Base-by-base conservation (phyloP, 2,329 filamentous ascomycete genomes). In the Exophiala lecanii-corni region DNA sequence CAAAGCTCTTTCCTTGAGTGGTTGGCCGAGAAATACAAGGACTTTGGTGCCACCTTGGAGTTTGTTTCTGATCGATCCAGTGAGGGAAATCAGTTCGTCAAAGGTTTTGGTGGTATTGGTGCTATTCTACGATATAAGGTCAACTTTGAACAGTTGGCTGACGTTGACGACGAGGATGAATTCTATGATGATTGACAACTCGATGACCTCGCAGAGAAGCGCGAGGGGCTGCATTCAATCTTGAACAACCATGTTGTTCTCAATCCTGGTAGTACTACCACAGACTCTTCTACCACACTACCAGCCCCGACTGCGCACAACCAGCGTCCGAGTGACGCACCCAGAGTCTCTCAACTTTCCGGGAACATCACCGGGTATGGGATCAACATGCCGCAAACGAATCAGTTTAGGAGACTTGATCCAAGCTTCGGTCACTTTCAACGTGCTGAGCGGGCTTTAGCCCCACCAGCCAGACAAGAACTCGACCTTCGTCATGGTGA, bases 11-110 rank as follows among this genome's bases (percentile, higher is more conserved):
- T 98, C 82, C 79, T 98, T n/a, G 92, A 98, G 68, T 98, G 92
- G 92, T 88, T 98, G 53, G 92, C 92, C 6, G 92, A 98, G 68
- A 87, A 92, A 66, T 97, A 97, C 77, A 94, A 92, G 69, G 88
- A 97, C 64, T 98, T 96, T 62, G 92, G 92, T 71, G 89, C 92
- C 40, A 84, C 82, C 21, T 80, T 98, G 32, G 92, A 98, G 68
- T 98, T 98, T 58, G 92, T 98, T 54, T 96, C 92, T 36, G 94
- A 98, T 66, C 84, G 89, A 55, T 97, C 91, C 49, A 94, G 87
- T 49, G 92, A 98, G 72, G 92, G 92, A 65, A 98, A 98, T 72
- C 92, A 98, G 75, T 98, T 98, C 71, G 92, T 98, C 62, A 97
- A 96, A 75, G 92, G 92, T 53, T 98, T 98, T 63, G 92, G 92